phyloP scores from a whole-genome alignment of 2,329 filamentous ascomycete species.

The Alternaria sp. region DNA sequence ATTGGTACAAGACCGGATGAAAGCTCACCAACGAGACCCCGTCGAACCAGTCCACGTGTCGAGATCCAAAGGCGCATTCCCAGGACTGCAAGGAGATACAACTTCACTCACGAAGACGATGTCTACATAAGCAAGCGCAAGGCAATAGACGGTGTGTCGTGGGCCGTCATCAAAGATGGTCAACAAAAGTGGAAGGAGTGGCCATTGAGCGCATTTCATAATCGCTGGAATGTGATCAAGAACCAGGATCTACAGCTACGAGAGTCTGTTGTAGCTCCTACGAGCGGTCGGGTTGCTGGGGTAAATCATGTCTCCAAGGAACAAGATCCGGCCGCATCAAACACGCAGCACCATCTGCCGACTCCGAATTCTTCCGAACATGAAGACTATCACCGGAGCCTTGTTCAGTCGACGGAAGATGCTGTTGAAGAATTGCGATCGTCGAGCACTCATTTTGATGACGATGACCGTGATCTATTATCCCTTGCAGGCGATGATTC shows the following conservation, averaged over 20 bases:
- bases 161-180: conserved; percentile 28
- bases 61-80: conserved; percentile 12
- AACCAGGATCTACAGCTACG: conserved; percentile 12
- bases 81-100: conserved; percentile 7
- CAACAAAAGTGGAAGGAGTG: conserved; percentile 28
- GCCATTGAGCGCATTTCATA: conserved; percentile 17
- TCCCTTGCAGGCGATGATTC: conserved; percentile 28
- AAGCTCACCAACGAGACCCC: not conserved
- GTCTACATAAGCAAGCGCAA: conserved; percentile 44
- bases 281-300: not conserved
- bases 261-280: not conserved
- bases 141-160: conserved; percentile 32
- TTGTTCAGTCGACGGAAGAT: not conserved
- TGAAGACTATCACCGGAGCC: conserved; percentile 1
- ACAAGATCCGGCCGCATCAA: not conserved
- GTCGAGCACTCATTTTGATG: conserved; percentile 29
- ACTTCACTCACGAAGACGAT: conserved; percentile 44
- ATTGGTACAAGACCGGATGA: not conserved
- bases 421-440: conserved; percentile 1
- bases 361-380: conserved; percentile 38
- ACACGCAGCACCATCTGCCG: conserved; percentile 29
- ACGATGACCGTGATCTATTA: conserved; percentile 37
- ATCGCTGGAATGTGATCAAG: conserved; percentile 26
- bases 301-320: not conserved
- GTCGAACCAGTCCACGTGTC: conserved; percentile 21